Conservation (phyloP, 768 basidiomycete genomes). For the Mycena leptocephala region DNA sequence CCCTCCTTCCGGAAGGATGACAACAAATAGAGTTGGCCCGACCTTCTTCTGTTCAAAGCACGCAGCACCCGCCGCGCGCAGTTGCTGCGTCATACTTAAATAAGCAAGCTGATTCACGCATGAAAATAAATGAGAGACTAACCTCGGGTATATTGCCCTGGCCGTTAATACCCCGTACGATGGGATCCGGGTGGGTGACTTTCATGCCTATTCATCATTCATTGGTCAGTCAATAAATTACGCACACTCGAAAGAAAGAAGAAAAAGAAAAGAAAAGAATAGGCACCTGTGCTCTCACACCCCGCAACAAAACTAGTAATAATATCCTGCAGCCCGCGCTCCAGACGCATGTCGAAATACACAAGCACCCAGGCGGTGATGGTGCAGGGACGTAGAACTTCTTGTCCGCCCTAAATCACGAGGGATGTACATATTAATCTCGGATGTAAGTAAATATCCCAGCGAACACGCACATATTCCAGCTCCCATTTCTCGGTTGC, state of each 20-base stretch:
- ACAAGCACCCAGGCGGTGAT: conserved; percentile 78
- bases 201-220: no score
- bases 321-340: conserved; percentile 64
- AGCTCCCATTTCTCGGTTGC: conserved; percentile 76
- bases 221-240: no score
- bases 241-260: no score
- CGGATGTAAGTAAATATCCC: no score
- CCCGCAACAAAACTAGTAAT: conserved; percentile 64
- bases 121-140: conserved; percentile 29
- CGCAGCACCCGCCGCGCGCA: conserved; percentile 65
- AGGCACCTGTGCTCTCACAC: conserved; percentile 73
- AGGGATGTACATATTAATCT: no score
- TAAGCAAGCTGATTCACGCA: neutral
- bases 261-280: conserved; percentile 28
- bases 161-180: conserved; percentile 69
- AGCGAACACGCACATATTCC: conserved; percentile 74
- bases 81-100: conserved; percentile 54
- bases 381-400: conserved; percentile 69
- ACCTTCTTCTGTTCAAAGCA: conserved; percentile 56
- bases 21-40: conserved; percentile 73
- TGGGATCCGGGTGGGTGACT: conserved; percentile 62
- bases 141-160: conserved; percentile 69
- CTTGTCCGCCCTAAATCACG: conserved; percentile 77
- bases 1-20: conserved; percentile 81
- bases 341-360: conserved; percentile 77